These are phyloP conservation scores for Omphalotus guepiniiformis DNA, from an alignment of 768 basidiomycete genomes.

Conservation along the genomic window DNA sequence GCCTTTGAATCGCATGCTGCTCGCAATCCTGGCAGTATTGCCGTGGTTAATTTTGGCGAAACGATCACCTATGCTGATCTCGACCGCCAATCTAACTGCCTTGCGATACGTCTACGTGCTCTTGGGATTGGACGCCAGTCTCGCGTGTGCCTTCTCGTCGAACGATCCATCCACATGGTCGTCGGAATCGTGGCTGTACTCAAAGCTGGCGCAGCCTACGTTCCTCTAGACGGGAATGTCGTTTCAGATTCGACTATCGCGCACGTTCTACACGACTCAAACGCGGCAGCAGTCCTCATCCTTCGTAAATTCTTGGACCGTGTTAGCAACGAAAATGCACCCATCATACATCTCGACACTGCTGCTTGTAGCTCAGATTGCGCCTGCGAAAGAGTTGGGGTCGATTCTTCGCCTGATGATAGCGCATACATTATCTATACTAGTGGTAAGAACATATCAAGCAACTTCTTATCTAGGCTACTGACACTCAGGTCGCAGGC, in stretches of 20 bases:
- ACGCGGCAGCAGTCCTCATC: constrained; percentile 36
- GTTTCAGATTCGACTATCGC: constrained; percentile 51
- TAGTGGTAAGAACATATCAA: constrained; percentile 37
- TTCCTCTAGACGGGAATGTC: constrained; percentile 54
- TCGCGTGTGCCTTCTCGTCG: constrained; percentile 51
- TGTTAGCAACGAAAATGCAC: constrained; percentile 22
- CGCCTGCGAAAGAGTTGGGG: constrained; percentile 30
- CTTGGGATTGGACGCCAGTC: constrained; percentile 42
- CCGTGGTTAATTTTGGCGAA: constrained; percentile 45
- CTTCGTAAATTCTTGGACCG: constrained; percentile 38
- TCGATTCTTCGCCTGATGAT: constrained; percentile 37
- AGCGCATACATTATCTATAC: constrained; percentile 61
- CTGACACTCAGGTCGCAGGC: constrained; percentile 23
- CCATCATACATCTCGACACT: constrained; percentile 29
- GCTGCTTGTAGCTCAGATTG: constrained; percentile 21
- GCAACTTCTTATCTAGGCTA: not conserved
- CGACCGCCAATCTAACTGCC: constrained; percentile 41
- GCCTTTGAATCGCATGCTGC: constrained; percentile 47
- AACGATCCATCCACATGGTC: constrained; percentile 50
- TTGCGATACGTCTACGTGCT: constrained; percentile 39
- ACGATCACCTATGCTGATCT: constrained; percentile 49
- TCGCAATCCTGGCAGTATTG: constrained; percentile 37
- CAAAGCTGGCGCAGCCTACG: constrained; percentile 56
- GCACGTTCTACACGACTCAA: constrained; percentile 47
- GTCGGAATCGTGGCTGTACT: constrained; percentile 50